Percentiles rank a stretch among this genome's conserved stretches.
Evolutionary conservation across 768 basidiomycete genomes (phyloP).

Genomic region (Psilocybe subaeruginosa): DNA sequence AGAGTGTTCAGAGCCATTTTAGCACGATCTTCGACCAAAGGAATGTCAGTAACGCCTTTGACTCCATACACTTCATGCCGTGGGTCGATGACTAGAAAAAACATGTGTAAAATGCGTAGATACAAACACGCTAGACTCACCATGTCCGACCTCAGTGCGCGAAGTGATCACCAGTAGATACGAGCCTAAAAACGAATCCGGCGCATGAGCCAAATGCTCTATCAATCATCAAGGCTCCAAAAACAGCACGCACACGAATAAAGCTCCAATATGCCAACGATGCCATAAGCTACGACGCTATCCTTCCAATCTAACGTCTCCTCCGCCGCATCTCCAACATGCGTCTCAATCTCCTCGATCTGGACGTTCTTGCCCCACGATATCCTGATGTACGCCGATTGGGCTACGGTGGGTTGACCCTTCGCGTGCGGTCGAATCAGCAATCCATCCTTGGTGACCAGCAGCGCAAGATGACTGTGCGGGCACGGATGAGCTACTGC

Average conservation of each 20-base stretch:
- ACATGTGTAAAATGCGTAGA: background rate
- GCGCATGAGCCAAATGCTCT: conserved; percentile 9
- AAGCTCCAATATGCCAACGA: conserved; percentile 74
- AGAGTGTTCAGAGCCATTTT: conserved; percentile 52
- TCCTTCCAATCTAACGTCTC: conserved; percentile 52
- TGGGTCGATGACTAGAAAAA: conserved; percentile 60
- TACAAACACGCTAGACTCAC: conserved; percentile 44
- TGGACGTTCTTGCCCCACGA: conserved; percentile 59
- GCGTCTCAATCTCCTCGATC: conserved; percentile 52
- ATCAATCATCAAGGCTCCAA: background rate
- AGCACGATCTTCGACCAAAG: conserved; percentile 69
- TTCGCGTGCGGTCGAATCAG: conserved; percentile 58
- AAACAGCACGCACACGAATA: conserved; percentile 58
- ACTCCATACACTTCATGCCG: conserved; percentile 66
- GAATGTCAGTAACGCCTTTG: conserved; percentile 72
- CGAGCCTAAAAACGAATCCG: conserved; percentile 49
- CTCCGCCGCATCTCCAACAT: conserved; percentile 26
- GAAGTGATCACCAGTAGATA: conserved; percentile 76
- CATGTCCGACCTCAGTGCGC: conserved; percentile 61
- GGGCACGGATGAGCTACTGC: conserved; percentile 78
- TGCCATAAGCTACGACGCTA: conserved; percentile 68
- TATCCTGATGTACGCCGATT: conserved; percentile 42
- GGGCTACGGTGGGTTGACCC: conserved; percentile 7
- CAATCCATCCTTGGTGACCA: conserved; percentile 64
- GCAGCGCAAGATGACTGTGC: conserved; percentile 66